Percentiles rank a stretch among this genome's conserved stretches.
Evolutionary conservation across 371 early-diverging fungal species (phyloP).

Genomic region (Actinomucor elegans): DNA sequence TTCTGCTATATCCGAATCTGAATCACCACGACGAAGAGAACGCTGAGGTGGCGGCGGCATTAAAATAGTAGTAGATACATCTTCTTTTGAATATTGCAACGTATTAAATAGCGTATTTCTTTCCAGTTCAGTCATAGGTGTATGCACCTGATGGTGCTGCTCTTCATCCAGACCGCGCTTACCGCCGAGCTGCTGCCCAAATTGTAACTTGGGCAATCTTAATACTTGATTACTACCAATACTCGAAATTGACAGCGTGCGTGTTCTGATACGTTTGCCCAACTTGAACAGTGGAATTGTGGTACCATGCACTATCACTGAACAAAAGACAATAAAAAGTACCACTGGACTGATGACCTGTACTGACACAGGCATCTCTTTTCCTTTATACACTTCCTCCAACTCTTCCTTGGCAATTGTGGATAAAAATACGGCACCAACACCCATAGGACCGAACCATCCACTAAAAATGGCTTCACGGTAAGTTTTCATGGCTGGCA

Average conservation of each 20-base stretch:
- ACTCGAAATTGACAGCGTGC: constrained; percentile 43
- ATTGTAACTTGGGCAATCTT: constrained; percentile 25
- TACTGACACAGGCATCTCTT: constrained; percentile 29
- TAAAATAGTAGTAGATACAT: background rate
- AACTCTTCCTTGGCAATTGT: constrained; percentile 59
- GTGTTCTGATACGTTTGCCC: constrained; percentile 39
- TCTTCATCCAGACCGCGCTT: background rate
- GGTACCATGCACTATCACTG: constrained; percentile 83
- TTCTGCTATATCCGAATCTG: constrained; percentile 27
- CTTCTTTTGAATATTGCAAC: constrained; percentile 7
- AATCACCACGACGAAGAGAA: background rate
- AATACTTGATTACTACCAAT: constrained; percentile 21
- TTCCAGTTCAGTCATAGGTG: constrained; percentile 28
- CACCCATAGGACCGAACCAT: constrained; percentile 95
- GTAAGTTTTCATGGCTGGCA: constrained; percentile 72
- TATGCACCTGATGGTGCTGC: constrained; percentile 7
- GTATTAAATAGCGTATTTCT: constrained; percentile 37
- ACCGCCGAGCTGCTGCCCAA: constrained; percentile 12
- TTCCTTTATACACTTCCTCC: constrained; percentile 30
- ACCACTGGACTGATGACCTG: constrained; percentile 63
- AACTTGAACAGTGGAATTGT: constrained; percentile 75
- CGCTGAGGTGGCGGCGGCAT: no score
- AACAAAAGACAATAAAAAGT: constrained; percentile 74
- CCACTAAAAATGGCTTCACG: constrained; percentile 93
- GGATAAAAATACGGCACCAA: constrained; percentile 82